Percentiles rank a stretch among this genome's conserved stretches.
Evolutionary conservation across 805 yeast species (phyloP).

Genomic region (Kluyveromyces dobzhanskii): DNA sequence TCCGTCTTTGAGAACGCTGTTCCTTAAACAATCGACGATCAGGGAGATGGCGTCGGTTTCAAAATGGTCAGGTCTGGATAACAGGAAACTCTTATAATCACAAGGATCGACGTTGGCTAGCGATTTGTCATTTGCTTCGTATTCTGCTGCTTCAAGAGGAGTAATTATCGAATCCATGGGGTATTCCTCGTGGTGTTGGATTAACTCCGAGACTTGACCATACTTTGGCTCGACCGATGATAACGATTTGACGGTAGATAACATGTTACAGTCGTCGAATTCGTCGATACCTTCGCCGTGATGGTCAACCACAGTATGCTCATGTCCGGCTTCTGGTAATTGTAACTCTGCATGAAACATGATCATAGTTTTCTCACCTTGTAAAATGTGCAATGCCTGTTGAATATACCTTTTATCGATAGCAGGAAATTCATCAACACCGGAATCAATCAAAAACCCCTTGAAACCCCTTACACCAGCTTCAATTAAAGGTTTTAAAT

Average conservation of each 20-base stretch:
- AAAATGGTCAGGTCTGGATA: slow-evolving; percentile 81
- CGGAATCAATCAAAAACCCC: slow-evolving; percentile 86
- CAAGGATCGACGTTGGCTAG: slow-evolving; percentile 48
- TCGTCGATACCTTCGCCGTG: slow-evolving; percentile 6
- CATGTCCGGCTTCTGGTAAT: slow-evolving; percentile 27
- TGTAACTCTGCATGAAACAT: slow-evolving; percentile 95
- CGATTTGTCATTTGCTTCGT: slow-evolving; percentile 27
- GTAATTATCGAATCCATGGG: slow-evolving; percentile 19
- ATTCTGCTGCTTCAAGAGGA: slow-evolving; percentile 38
- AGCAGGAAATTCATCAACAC: slow-evolving; percentile 94
- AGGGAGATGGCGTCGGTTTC: slow-evolving; percentile 78
- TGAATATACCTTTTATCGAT: slow-evolving; percentile 57
- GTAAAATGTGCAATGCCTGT: slow-evolving; percentile 55
- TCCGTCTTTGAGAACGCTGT: slow-evolving; percentile 16
- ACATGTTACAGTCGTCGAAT: slow-evolving; percentile 27
- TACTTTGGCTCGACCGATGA: slow-evolving; percentile 52
- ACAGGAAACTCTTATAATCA: slow-evolving; percentile 61
- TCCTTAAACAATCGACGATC: slow-evolving; percentile 53
- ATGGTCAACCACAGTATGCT: slow-evolving; percentile 27
- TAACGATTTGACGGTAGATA: slow-evolving; percentile 47
- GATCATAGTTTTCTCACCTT: slow-evolving; percentile 57
- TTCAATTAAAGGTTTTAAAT: slow-evolving; percentile 64
- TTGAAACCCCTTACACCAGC: slow-evolving; percentile 93
- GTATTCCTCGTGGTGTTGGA: slow-evolving; percentile 11
- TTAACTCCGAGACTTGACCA: slow-evolving; percentile 34